Base-by-base conservation (phyloP, 345 rosid species). In the Rhizophora mangle region DNA sequence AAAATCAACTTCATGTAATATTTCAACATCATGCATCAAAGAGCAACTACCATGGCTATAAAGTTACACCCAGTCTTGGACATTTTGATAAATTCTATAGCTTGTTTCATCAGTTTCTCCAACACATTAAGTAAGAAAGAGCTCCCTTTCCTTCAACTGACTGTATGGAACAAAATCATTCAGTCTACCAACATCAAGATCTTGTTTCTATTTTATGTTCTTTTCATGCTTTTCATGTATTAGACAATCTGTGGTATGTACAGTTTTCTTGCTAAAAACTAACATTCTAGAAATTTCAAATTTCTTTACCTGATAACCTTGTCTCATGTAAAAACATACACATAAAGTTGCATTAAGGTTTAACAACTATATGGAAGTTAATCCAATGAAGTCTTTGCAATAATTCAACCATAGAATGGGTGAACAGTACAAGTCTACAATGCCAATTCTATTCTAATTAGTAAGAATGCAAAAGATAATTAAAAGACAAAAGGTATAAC, bases 1-100 rank as follows among this genome's bases (percentile, higher is more conserved):
- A 60, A 76, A 68, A 43, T 54, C 54, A 60, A 26, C 57, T 63
- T 34, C 46, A 60, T 68, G 72, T 62, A 55, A 56, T 43, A 47
- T 76, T 47, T 37, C 19, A 6, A 43, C 47, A 22, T 27, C 60
- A 24, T 27, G 29, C 30, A 22, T 55, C 24, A 6, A 11, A 22
- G 30, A 55, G 30, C 4, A 55, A 55, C 22, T 24, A 22, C 24
- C 60, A 22, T 8, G 30, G 30, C 30, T 10, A 5, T 3, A 0
- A 22, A 24, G 16, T 55, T 15, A 15, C 29, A 55, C 30, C 9
- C 15, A 22, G 29, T 55, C 18, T 5, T 55, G 24, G 6, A 21
- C 29, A 9, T 8, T 27, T 10, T 55, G 18, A 55, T 55, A 8
- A 9, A 27, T 20, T 55, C 30, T 55, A 21, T 6, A 55, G 30